Conservation (phyloP, 1,139 yeast genomes). For the Saccharomyces pastorianus region DNA sequence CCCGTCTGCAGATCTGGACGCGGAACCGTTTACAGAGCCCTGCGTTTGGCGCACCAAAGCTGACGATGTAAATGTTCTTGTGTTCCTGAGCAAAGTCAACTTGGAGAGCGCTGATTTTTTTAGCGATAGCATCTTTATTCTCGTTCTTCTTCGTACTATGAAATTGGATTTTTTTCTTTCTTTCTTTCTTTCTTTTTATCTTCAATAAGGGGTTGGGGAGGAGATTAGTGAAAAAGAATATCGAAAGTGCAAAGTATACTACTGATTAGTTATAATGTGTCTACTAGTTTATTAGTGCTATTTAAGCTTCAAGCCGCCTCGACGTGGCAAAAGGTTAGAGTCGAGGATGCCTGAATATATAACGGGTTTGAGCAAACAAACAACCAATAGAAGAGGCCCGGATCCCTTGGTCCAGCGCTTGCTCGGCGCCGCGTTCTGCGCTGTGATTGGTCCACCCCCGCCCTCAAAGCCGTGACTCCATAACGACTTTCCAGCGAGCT, state of each 20-base stretch:
- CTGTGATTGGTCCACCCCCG: constrained; percentile 1
- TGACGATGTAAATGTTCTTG: not conserved
- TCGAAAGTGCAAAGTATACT: not conserved
- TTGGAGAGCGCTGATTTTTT: not conserved
- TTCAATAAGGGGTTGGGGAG: not conserved
- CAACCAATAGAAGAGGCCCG: not conserved
- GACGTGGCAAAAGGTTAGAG: not conserved
- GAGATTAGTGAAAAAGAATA: not conserved
- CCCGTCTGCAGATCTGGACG: constrained; percentile 30
- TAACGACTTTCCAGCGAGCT: not conserved
- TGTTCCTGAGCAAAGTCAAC: not conserved
- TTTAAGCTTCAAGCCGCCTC: not conserved
- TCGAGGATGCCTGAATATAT: not conserved
- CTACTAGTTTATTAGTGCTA: not conserved
- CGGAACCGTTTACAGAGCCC: not conserved
- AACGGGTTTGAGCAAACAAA: not conserved
- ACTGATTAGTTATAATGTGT: not conserved
- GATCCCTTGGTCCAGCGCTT: not conserved
- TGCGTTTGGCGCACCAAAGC: not conserved
- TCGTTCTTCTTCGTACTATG: not conserved
- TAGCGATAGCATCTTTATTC: not conserved
- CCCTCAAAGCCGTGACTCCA: not conserved
- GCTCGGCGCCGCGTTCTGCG: constrained; percentile 1
- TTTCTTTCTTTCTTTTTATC: not conserved
- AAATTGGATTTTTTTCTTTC: not conserved